A percentile compares a stretch with the other conserved stretches of the same genome.
Conservation (phyloP, 495 filamentous ascomycete genomes). For the Penicillium pancosmium region DNA sequence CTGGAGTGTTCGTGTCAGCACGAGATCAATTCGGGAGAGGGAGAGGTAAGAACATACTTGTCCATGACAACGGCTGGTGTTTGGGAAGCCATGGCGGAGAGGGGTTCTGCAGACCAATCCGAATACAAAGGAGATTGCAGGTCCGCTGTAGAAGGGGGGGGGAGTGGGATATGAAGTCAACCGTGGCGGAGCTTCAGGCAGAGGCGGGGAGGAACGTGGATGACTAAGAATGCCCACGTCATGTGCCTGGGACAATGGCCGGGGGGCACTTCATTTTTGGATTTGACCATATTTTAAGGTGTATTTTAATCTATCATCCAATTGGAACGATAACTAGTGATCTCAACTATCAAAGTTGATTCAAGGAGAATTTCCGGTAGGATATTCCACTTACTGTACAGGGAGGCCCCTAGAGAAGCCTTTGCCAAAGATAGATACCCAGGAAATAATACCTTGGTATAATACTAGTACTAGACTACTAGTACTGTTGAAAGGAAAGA, state of each 20-base stretch:
- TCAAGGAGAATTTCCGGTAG: no score
- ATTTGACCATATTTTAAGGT: background rate
- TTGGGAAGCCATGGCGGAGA: conserved; percentile 81
- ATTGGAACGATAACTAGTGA: background rate
- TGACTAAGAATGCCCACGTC: conserved; percentile 29
- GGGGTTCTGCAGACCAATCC: conserved; percentile 23
- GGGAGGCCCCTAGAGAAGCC: no score
- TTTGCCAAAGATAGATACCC: no score
- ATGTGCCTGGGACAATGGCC: conserved; percentile 18
- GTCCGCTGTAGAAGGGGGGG: conserved; percentile 8
- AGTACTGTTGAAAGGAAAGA: background rate
- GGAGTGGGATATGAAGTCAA: conserved; percentile 26
- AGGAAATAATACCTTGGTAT: no score
- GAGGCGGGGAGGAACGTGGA: conserved; percentile 30
- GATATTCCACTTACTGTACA: no score
- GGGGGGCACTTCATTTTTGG: no score
- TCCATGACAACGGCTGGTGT: conserved; percentile 99
- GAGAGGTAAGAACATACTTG: conserved; percentile 72
- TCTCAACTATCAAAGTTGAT: background rate
- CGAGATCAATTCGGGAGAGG: conserved; percentile 16
- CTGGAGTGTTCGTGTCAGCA: conserved; percentile 51
- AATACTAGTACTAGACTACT: no score
- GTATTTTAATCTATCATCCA: background rate
- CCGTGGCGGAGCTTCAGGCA: conserved; percentile 33
- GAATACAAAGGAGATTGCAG: conserved; percentile 12